These are phyloP conservation scores for Capsicum baccatum DNA, from an alignment of 257 asterid species.

Conservation along the genomic window DNA sequence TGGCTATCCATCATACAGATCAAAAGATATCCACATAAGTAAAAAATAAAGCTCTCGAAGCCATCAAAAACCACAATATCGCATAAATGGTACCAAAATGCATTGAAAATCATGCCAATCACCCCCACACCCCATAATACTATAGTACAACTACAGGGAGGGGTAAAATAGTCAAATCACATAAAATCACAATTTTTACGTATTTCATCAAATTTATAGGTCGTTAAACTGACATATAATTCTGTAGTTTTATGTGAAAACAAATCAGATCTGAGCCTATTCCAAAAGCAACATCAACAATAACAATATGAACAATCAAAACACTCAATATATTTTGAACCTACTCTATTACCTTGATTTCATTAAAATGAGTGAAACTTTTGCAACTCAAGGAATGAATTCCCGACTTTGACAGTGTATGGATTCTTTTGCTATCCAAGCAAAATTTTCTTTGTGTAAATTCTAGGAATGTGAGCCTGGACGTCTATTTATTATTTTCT, in stretches of 20 bases:
- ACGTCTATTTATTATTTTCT: not conserved
- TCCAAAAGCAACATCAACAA: not conserved
- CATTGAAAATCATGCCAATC: no score
- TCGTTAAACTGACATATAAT: no score
- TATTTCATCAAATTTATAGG: no score
- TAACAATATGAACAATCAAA: not conserved
- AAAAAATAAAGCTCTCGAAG: no score
- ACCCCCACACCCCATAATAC: no score
- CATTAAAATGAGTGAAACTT: not conserved
- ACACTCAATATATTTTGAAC: not conserved
- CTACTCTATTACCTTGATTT: not conserved
- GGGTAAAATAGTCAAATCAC: no score
- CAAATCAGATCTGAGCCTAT: not conserved
- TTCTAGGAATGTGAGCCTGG: not conserved
- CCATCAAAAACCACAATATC: no score
- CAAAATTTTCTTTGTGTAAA: not conserved
- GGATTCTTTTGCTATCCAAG: not conserved
- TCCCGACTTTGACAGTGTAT: not conserved
- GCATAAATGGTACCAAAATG: no score
- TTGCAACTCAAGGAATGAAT: not conserved
- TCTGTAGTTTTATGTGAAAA: not conserved
- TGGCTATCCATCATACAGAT: no score
- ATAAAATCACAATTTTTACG: no score
- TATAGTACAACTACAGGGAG: no score
- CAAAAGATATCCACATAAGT: no score